These are phyloP conservation scores for Cylindrotheca closterium DNA, from an alignment of 108 stramenopile genomes.

Conservation along the genomic window DNA sequence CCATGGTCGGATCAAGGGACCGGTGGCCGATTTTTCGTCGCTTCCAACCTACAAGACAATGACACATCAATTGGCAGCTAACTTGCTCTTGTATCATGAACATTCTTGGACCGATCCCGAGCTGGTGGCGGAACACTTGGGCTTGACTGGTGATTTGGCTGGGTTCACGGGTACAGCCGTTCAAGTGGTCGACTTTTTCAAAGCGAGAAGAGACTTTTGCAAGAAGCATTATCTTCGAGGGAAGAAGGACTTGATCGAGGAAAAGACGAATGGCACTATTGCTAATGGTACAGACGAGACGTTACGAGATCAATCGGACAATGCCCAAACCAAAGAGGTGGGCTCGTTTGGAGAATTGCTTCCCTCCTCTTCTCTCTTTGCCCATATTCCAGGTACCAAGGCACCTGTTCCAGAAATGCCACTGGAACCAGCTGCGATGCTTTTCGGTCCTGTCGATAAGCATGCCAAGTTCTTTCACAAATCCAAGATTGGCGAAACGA, in stretches of 20 bases:
- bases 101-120: constrained; percentile 23
- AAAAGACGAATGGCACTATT: not conserved
- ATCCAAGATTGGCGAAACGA: constrained; percentile 8
- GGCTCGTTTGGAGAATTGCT: constrained; percentile 4
- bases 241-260: not conserved
- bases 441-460: constrained; percentile 40
- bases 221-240: not conserved
- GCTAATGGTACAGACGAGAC: not conserved
- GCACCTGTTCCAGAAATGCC: constrained; percentile 36
- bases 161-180: not conserved
- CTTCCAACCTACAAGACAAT: not conserved
- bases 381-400: constrained; percentile 37
- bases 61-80: constrained; percentile 14
- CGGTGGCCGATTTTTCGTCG: constrained; percentile 5
- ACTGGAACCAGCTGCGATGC: constrained; percentile 28
- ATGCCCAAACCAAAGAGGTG: not conserved
- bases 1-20: not conserved
- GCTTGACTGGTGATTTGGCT: constrained; percentile 4
- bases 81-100: constrained; percentile 16
- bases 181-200: not conserved
- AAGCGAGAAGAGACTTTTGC: not conserved
- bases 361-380: constrained; percentile 25
- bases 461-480: constrained; percentile 14
- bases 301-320: not conserved
- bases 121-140: constrained; percentile 14